phyloP scores from a whole-genome alignment of 2,329 filamentous ascomycete genomes.

The Talaromyces piceae region DNA sequence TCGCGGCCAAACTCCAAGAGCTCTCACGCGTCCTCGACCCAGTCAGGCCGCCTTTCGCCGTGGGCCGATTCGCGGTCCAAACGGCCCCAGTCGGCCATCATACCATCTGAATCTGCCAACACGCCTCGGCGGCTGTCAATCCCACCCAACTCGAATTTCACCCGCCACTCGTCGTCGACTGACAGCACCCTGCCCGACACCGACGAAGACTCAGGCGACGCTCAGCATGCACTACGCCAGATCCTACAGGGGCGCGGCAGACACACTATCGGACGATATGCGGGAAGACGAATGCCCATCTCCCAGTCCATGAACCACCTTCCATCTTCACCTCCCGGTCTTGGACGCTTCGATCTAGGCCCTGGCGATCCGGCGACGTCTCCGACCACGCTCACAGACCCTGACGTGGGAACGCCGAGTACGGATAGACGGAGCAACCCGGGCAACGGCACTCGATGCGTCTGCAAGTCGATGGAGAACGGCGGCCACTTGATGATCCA shows the following conservation, averaged over 20 bases:
- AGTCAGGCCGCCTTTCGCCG: conserved; percentile 35
- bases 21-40: conserved; percentile 36
- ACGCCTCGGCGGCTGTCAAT: conserved; percentile 29
- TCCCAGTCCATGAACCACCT: conserved; percentile 29
- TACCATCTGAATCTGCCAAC: conserved; percentile 23
- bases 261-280: conserved; percentile 22
- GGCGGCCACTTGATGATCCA: conserved; percentile 53
- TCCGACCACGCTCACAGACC: conserved; percentile 46
- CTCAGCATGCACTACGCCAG: conserved; percentile 41
- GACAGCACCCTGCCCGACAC: conserved; percentile 20
- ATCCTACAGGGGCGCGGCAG: conserved; percentile 32
- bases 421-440: conserved; percentile 47
- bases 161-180: conserved; percentile 21
- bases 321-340: conserved; percentile 38
- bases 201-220: conserved; percentile 31
- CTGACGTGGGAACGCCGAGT: conserved; percentile 45
- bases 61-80: conserved; percentile 28
- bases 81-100: conserved; percentile 18
- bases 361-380: conserved; percentile 36
- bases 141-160: conserved; percentile 24
- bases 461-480: conserved; percentile 49
- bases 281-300: conserved; percentile 21
- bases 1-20: conserved; percentile 38
- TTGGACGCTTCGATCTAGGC: conserved; percentile 30
- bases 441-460: conserved; percentile 49